A percentile compares a stretch with the other conserved stretches of the same genome.
phyloP scores from a whole-genome alignment of 2,329 filamentous ascomycete species.

The Monilinia polystroma region DNA sequence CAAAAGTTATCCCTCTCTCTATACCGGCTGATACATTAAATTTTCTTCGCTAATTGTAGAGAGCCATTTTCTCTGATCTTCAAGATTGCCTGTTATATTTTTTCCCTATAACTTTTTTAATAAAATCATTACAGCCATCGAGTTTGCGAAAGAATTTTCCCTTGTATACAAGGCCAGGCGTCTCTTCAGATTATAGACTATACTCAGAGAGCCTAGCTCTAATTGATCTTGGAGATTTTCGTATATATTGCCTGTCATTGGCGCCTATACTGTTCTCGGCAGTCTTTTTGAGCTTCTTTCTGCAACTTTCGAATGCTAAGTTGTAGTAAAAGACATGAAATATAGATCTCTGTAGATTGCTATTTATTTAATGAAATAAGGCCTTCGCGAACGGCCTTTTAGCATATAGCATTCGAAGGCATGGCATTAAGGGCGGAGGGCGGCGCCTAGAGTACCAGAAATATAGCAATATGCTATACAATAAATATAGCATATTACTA shows the following conservation, averaged over 20 bases:
- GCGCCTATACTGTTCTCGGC: neutral
- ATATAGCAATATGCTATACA: no score
- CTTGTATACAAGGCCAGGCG: neutral
- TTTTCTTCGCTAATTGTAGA: no score
- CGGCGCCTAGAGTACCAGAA: no score
- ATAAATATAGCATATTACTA: no score
- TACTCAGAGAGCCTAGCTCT: neutral
- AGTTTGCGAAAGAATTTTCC: neutral
- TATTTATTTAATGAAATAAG: no score
- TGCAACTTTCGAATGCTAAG: no score
- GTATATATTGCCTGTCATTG: no score
- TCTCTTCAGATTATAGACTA: neutral
- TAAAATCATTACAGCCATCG: rapidly evolving
- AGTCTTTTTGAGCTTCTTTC: neutral
- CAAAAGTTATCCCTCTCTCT: neutral
- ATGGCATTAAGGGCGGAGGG: neutral
- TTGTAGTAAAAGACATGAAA: no score
- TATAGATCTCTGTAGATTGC: no score
- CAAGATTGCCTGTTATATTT: neutral
- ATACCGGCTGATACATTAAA: neutral
- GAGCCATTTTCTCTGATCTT: neutral
- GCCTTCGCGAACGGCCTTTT: no score
- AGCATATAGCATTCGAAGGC: no score
- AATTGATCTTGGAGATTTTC: neutral
- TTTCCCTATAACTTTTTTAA: neutral